Evolutionary conservation across 2,329 filamentous ascomycete species (phyloP).

Genomic region (Colletotrichum spaethianum): DNA sequence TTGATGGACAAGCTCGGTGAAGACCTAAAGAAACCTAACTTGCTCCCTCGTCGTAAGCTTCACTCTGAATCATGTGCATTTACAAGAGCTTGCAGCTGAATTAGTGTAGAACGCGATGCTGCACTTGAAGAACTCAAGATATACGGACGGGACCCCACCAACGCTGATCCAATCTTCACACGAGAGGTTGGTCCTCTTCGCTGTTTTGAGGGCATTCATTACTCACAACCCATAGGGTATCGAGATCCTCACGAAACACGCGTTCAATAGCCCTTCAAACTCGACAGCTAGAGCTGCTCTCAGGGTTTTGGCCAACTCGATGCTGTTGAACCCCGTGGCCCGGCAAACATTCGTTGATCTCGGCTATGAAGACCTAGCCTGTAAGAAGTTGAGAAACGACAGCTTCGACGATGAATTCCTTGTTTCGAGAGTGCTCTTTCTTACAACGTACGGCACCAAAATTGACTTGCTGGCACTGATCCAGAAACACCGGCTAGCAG

Average conservation of each 20-base stretch:
- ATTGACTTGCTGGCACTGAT: conserved; percentile 77
- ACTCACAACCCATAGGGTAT: conserved; percentile 73
- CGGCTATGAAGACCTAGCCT: conserved; percentile 76
- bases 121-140: conserved; percentile 81
- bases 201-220: background rate
- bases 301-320: conserved; percentile 86
- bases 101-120: conserved; percentile 70
- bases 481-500: conserved; percentile 75
- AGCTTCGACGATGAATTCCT: conserved; percentile 90
- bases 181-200: conserved; percentile 68
- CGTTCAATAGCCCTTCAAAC: conserved; percentile 75
- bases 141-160: conserved; percentile 78
- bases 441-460: conserved; percentile 83
- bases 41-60: conserved; percentile 56
- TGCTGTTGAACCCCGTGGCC: conserved; percentile 78
- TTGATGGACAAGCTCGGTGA: conserved; percentile 73
- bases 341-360: conserved; percentile 82
- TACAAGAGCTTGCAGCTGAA: conserved; percentile 70
- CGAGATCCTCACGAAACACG: conserved; percentile 78
- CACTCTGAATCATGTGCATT: conserved; percentile 70
- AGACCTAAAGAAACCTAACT: conserved; percentile 72
- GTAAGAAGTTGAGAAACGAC: conserved; percentile 79
- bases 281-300: conserved; percentile 81
- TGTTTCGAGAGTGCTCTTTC: conserved; percentile 81
- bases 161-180: conserved; percentile 89